Conservation (phyloP, 2,329 filamentous ascomycete genomes). For the Lasiodiplodia gonubiensis region DNA sequence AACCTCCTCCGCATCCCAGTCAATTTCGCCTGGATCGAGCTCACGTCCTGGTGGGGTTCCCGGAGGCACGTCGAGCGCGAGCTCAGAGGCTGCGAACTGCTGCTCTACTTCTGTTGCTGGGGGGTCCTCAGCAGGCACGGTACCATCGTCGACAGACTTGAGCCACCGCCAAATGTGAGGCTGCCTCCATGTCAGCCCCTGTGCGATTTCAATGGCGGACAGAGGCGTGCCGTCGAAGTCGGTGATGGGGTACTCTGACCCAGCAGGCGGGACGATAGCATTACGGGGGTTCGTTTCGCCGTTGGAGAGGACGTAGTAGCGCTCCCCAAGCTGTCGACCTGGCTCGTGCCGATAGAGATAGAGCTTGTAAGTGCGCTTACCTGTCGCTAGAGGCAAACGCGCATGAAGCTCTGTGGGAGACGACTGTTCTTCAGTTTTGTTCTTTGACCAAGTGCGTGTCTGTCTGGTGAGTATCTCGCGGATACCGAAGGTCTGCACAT, state of each 20-base stretch:
- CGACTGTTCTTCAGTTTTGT: background rate
- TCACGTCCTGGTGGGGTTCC: no score
- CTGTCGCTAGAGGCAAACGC: background rate
- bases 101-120: no score
- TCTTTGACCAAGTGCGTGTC: background rate
- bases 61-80: no score
- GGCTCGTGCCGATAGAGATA: background rate
- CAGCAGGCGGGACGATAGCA: background rate
- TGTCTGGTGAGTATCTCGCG: background rate
- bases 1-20: no score
- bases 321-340: background rate
- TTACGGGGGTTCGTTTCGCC: background rate
- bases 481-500: background rate
- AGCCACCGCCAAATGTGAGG: background rate
- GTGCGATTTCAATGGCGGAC: background rate
- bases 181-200: background rate
- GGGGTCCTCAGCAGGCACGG: background rate
- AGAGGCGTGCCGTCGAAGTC: background rate
- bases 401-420: background rate
- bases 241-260: background rate
- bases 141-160: background rate
- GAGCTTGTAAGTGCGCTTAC: background rate
- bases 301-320: background rate
- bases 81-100: no score
- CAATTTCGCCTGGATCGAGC: no score